These are phyloP conservation scores for Cystoisospora suis DNA, from an alignment of 169 alveolate species.

Conservation along the genomic window DNA sequence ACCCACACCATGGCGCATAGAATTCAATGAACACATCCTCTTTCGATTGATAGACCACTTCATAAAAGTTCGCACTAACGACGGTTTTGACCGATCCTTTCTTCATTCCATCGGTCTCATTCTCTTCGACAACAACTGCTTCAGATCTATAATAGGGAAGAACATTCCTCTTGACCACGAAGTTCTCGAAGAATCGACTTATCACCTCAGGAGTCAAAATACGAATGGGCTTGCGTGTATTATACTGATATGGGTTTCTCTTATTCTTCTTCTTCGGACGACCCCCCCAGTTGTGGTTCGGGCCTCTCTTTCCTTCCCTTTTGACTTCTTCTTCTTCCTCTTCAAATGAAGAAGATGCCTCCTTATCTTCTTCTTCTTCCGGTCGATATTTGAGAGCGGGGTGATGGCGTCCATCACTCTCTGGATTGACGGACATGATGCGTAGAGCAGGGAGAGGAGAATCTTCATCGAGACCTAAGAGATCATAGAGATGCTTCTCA, in stretches of 20 bases:
- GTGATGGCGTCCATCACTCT: conserved; percentile 49
- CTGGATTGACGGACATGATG: conserved; percentile 40
- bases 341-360: not conserved
- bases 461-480: conserved; percentile 56
- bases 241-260: not conserved
- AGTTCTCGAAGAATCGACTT: not conserved
- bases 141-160: conserved; percentile 59
- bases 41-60: conserved; percentile 10
- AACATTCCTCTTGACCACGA: not conserved
- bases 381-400: conserved; percentile 56
- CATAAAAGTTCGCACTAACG: conserved; percentile 42
- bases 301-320: not conserved
- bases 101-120: not conserved
- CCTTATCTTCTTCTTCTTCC: not conserved
- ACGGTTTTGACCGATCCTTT: conserved; percentile 45
- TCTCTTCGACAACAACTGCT: conserved; percentile 36
- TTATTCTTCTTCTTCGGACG: not conserved
- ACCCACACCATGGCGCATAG: conserved; percentile 67
- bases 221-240: not conserved
- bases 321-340: not conserved
- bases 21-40: conserved; percentile 58
- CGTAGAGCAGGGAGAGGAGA: conserved; percentile 49
- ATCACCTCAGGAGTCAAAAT: not conserved
- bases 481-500: conserved; percentile 48
- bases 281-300: too few relatives aligned